Base-by-base conservation (phyloP, 1,139 yeast species). In the Yamadazyma epiphylla region DNA sequence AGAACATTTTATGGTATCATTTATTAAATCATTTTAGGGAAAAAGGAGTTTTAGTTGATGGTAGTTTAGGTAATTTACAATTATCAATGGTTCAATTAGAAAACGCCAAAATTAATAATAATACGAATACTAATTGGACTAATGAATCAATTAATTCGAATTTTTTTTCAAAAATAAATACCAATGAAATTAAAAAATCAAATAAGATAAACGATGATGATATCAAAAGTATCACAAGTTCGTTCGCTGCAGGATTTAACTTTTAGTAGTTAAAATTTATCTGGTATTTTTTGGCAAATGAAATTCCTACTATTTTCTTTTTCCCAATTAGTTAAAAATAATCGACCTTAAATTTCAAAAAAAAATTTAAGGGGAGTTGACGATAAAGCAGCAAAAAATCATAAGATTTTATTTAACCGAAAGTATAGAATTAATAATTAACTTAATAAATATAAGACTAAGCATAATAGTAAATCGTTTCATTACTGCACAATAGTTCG, bases 11-110 rank as follows among this genome's bases (percentile, higher is more conserved):
- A 41, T 89, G 97, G 97, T 80, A 80, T 45, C 83, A 79, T 41
- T 60, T 89, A 41, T 64, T 89, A 42, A 60, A 77, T 28, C 94
- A 86, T 54, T 88, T 77, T 60, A 70, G 95, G 55, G 94, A 85
- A 48, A 76, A 75, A 41, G 95, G 95, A 2, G 83, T 94, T 55
- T 66, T 89, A 29, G 96, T 89, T 19, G 96, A 89, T 54, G 97
- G 97, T n/a, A 78, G 88, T 2, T 65, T 89, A 44, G 91, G 83
- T 38, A 83, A 80, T 46, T 67, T 89, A 40, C 94, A 83, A 50
- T 64, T 83, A 27, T 80, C 86, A 35, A 70, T 77, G 48, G 80
- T 85, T 15, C 88, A 77, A 43, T 62, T 83, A 41, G 26, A 12
- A 9, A 19, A 10, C 15, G 17, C 11, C 21, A 25, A 13, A 12